phyloP scores from a whole-genome alignment of 768 basidiomycete species.

The Chalciporus sphaerocephalus region DNA sequence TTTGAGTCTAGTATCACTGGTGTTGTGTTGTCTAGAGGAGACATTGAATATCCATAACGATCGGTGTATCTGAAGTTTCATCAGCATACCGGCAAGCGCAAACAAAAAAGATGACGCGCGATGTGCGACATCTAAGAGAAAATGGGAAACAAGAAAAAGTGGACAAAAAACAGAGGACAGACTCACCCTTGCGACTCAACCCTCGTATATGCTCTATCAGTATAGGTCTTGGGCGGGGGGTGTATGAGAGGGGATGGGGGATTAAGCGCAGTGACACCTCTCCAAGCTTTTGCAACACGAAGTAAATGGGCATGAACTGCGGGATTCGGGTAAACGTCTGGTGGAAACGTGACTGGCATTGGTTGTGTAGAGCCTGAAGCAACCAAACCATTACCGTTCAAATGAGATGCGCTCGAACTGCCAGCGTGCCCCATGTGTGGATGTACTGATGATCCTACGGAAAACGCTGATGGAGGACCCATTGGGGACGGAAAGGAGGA shows the following conservation, averaged over 20 bases:
- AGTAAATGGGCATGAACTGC: constrained; percentile 47
- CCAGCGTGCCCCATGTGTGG: constrained; percentile 7
- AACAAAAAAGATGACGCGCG: constrained; percentile 11
- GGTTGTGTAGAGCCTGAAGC: constrained; percentile 12
- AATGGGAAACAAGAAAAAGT: not conserved
- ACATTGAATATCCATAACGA: constrained; percentile 27
- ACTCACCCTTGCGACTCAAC: constrained; percentile 30
- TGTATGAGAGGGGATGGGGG: constrained; percentile 18
- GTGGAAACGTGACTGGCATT: constrained; percentile 37
- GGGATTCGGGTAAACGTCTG: constrained; percentile 27
- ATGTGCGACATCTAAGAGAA: constrained; percentile 9
- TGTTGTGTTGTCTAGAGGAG: constrained; percentile 29
- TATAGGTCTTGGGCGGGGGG: constrained; percentile 23
- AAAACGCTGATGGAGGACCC: constrained; percentile 13
- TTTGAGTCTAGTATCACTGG: constrained; percentile 34
- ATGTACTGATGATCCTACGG: constrained; percentile 11
- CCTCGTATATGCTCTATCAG: constrained; percentile 17
- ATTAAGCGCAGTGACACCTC: constrained; percentile 59
- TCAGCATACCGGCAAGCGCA: constrained; percentile 16
- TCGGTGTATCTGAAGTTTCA: constrained; percentile 23
- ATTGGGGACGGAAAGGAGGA: constrained; percentile 17
- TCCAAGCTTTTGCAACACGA: constrained; percentile 60
- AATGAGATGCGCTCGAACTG: constrained; percentile 17
- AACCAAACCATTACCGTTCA: constrained; percentile 5
- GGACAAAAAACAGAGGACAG: constrained; percentile 1